These are phyloP conservation scores for Pseudevernia furfuracea DNA, from an alignment of 495 filamentous ascomycete species.

Conservation along the genomic window DNA sequence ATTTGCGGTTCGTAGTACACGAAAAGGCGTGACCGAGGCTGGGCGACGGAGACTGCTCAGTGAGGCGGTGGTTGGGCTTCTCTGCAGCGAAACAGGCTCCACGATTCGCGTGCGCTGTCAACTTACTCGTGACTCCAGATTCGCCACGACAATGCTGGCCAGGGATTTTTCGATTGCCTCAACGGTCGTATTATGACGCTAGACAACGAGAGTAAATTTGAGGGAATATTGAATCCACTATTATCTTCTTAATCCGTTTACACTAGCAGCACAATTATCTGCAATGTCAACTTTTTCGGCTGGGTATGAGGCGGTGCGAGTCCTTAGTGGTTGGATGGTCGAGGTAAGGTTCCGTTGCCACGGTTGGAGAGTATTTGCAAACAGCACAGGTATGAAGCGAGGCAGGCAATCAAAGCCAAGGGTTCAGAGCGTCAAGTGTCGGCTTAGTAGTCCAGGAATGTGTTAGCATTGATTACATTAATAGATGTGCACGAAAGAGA, in stretches of 20 bases:
- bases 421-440: background rate
- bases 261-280: conserved; percentile 5
- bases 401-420: conserved; percentile 10
- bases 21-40: background rate
- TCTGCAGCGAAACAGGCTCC: conserved; percentile 24
- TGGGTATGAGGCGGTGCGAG: conserved; percentile 17
- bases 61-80: conserved; percentile 27
- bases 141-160: conserved; percentile 12
- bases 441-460: conserved; percentile 15
- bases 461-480: conserved; percentile 17
- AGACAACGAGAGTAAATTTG: conserved; percentile 11
- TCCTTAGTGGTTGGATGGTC: conserved; percentile 7
- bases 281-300: background rate
- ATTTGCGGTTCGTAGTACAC: conserved; percentile 10
- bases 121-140: conserved; percentile 12
- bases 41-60: conserved; percentile 9
- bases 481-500: conserved; percentile 7
- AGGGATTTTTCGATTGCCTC: background rate
- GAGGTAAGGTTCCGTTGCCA: conserved; percentile 9
- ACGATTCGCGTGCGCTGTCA: conserved; percentile 27
- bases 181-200: conserved; percentile 5
- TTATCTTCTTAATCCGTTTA: conserved; percentile 1
- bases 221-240: conserved; percentile 14
- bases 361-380: conserved; percentile 6
- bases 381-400: conserved; percentile 5